Conservation (phyloP, 2,329 filamentous ascomycete species). For the Monosporascus sp. region DNA sequence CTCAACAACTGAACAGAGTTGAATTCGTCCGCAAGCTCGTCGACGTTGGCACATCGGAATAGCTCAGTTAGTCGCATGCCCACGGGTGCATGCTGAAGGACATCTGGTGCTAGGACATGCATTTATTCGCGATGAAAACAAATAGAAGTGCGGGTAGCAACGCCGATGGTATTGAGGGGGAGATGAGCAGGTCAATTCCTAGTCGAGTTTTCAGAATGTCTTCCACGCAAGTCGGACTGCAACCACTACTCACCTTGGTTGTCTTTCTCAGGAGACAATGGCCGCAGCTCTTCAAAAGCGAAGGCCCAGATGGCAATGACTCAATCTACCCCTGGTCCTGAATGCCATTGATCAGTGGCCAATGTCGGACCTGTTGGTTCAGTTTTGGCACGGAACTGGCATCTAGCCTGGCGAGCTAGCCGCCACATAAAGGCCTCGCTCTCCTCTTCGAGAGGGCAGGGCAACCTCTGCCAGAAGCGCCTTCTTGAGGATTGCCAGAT, state of each 20-base stretch:
- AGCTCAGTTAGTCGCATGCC: conserved; percentile 55
- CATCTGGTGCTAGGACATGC: conserved; percentile 53
- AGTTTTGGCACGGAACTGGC: conserved; percentile 61
- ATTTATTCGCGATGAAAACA: conserved; percentile 57
- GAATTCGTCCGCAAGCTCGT: conserved; percentile 58
- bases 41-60: conserved; percentile 59
- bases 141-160: conserved; percentile 66
- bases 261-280: conserved; percentile 56
- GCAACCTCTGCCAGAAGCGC: conserved; percentile 60
- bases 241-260: conserved; percentile 54
- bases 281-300: conserved; percentile 58
- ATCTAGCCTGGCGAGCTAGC: conserved; percentile 56
- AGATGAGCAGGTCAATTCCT: conserved; percentile 70
- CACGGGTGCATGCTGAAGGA: conserved; percentile 46
- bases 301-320: conserved; percentile 69
- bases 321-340: conserved; percentile 56
- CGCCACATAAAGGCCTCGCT: conserved; percentile 75
- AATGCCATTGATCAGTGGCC: conserved; percentile 42
- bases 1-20: conserved; percentile 60
- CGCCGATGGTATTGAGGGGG: conserved; percentile 51
- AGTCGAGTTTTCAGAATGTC: conserved; percentile 16
- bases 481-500: conserved; percentile 70
- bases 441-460: conserved; percentile 58
- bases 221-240: conserved; percentile 2
- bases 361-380: conserved; percentile 21